phyloP scores from a whole-genome alignment of 2,329 filamentous ascomycete genomes.

The Calonectria pseudoreteaudii region DNA sequence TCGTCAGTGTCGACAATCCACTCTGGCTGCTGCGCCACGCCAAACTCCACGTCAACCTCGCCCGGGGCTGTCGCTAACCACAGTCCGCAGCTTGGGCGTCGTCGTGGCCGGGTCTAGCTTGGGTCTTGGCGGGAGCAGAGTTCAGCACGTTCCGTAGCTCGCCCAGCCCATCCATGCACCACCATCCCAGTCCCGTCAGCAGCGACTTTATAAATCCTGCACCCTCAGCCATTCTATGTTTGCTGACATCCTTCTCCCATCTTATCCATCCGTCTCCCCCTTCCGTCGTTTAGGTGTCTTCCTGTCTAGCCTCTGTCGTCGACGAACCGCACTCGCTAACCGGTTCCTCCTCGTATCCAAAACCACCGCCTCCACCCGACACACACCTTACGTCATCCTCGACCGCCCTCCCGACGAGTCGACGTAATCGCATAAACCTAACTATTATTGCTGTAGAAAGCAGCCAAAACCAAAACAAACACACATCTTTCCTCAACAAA shows the following conservation, averaged over 20 bases:
- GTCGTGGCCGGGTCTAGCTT: slow-evolving; percentile 3
- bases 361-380: slow-evolving; percentile 8
- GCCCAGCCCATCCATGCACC: slow-evolving; percentile 19
- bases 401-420: slow-evolving; percentile 22
- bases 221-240: slow-evolving; percentile 14
- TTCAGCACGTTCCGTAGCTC: slow-evolving; percentile 4
- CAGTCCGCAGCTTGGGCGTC: slow-evolving; percentile 8
- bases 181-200: slow-evolving; percentile 6
- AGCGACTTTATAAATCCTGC: slow-evolving; percentile 28
- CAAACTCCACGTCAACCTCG: slow-evolving; percentile 30
- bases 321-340: slow-evolving; percentile 22
- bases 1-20: slow-evolving; percentile 9
- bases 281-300: slow-evolving; percentile 7
- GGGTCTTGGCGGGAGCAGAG: slow-evolving; percentile 6
- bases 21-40: slow-evolving; percentile 26
- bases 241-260: slow-evolving; percentile 23
- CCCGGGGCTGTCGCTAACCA: slow-evolving; percentile 10
- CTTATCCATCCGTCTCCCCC: slow-evolving; percentile 1
- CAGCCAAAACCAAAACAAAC: not conserved
- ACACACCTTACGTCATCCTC: slow-evolving; percentile 38
- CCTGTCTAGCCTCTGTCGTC: slow-evolving; percentile 2
- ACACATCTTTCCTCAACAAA: not conserved
- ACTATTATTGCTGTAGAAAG: slow-evolving; percentile 2
- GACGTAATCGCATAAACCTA: slow-evolving; percentile 24
- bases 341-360: slow-evolving; percentile 9